phyloP scores from a whole-genome alignment of 2,329 filamentous ascomycete species.

The Beauveria rudraprayagi region DNA sequence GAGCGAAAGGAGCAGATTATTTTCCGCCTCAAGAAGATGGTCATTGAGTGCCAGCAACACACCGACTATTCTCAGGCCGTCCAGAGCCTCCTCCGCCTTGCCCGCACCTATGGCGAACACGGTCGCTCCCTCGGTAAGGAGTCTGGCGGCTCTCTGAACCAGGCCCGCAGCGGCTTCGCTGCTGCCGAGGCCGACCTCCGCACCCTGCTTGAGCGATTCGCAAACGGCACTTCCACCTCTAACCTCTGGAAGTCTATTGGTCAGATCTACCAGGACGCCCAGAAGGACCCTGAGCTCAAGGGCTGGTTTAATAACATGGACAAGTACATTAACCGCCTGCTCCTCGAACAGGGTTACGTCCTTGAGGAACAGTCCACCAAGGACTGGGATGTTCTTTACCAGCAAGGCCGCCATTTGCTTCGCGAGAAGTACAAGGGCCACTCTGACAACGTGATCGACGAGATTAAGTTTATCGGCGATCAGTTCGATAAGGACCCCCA shows the following conservation, averaged over 20 bases:
- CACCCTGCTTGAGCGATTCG: constrained; percentile 88
- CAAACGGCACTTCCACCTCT: constrained; percentile 84
- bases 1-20: constrained; percentile 89
- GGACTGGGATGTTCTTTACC: constrained; percentile 79
- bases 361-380: constrained; percentile 70
- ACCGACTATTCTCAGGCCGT: constrained; percentile 91
- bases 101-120: constrained; percentile 77
- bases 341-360: constrained; percentile 87
- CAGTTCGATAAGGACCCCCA: constrained; percentile 85
- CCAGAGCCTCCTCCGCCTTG: constrained; percentile 73
- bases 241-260: constrained; percentile 81
- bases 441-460: constrained; percentile 78
- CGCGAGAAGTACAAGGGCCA: constrained; percentile 81
- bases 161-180: constrained; percentile 59
- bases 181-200: constrained; percentile 68
- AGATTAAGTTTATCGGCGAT: constrained; percentile 79
- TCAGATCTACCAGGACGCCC: constrained; percentile 77
- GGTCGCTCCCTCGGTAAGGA: constrained; percentile 57
- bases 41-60: constrained; percentile 93
- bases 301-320: constrained; percentile 81
- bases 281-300: constrained; percentile 77
- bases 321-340: constrained; percentile 68
- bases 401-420: constrained; percentile 77
- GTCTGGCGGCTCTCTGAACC: constrained; percentile 60
- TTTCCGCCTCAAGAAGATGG: constrained; percentile 92